These are phyloP conservation scores for Xylariaceae sp. DNA, from an alignment of 2,329 filamentous ascomycete species.

Conservation along the genomic window DNA sequence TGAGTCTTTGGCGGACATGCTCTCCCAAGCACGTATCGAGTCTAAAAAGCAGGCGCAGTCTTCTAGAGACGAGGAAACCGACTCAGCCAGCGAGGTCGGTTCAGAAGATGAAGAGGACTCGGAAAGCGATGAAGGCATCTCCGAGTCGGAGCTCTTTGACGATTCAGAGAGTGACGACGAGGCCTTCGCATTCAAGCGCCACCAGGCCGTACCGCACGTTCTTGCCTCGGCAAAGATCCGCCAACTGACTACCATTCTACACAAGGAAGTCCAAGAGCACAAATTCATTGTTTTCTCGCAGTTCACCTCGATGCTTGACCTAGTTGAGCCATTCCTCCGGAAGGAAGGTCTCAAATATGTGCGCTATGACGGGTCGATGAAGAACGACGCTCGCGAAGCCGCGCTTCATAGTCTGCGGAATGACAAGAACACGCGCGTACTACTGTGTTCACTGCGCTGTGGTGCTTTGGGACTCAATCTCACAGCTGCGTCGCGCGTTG, in stretches of 20 bases:
- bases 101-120: slow-evolving; percentile 22
- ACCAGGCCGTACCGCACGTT: slow-evolving; percentile 48
- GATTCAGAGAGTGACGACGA: slow-evolving; percentile 39
- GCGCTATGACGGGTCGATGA: slow-evolving; percentile 93
- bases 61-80: slow-evolving; percentile 13
- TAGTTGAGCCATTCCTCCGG: slow-evolving; percentile 86
- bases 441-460: slow-evolving; percentile 92
- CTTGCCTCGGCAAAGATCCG: slow-evolving; percentile 86
- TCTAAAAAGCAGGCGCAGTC: not conserved
- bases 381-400: slow-evolving; percentile 86
- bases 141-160: slow-evolving; percentile 37
- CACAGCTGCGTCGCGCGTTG: slow-evolving; percentile 86
- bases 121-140: slow-evolving; percentile 31
- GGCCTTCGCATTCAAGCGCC: slow-evolving; percentile 29
- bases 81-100: slow-evolving; percentile 13
- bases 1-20: slow-evolving; percentile 27
- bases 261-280: slow-evolving; percentile 72
- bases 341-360: slow-evolving; percentile 72
- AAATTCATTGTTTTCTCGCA: slow-evolving; percentile 99
- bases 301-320: slow-evolving; percentile 96
- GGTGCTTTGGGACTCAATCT: slow-evolving; percentile 90
- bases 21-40: slow-evolving; percentile 16
- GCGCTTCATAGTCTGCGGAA: slow-evolving; percentile 73
- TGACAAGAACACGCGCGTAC: slow-evolving; percentile 69
- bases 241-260: slow-evolving; percentile 75